phyloP scores from a whole-genome alignment of 352 stramenopile genomes.

The Phytophthora parvispora region DNA sequence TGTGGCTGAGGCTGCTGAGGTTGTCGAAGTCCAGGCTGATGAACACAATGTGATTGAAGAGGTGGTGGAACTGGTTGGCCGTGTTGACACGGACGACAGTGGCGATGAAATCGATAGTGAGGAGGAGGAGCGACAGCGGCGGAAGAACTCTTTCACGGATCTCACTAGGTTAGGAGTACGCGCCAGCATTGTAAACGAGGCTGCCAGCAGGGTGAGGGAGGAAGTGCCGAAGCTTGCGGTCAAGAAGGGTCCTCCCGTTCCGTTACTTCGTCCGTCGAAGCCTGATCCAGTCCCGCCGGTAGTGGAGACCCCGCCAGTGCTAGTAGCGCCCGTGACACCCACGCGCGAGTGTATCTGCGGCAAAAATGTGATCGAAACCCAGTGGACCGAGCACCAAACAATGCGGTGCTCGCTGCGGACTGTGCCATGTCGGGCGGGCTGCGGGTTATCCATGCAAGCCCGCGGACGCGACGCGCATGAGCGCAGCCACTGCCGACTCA shows the following conservation, averaged over 20 bases:
- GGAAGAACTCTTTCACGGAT: slow-evolving; percentile 47
- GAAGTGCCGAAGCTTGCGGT: slow-evolving; percentile 50
- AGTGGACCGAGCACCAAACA: slow-evolving; percentile 43
- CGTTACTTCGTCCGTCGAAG: slow-evolving; percentile 6
- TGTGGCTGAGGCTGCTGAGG: background rate
- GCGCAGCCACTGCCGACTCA: slow-evolving; percentile 72
- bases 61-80: slow-evolving; percentile 18
- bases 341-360: slow-evolving; percentile 56
- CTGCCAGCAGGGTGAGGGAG: background rate
- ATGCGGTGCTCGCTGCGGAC: slow-evolving; percentile 48
- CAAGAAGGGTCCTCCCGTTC: slow-evolving; percentile 52
- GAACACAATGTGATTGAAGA: slow-evolving; percentile 10
- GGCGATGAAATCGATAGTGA: slow-evolving; percentile 9
- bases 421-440: slow-evolving; percentile 63
- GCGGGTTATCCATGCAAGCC: slow-evolving; percentile 56
- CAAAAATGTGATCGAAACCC: slow-evolving; percentile 32
- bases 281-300: background rate
- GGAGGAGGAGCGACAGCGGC: background rate
- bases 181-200: slow-evolving; percentile 25
- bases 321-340: background rate
- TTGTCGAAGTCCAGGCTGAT: background rate
- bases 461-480: slow-evolving; percentile 70
- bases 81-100: slow-evolving; percentile 22
- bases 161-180: slow-evolving; percentile 26
- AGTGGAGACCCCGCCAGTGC: background rate